phyloP scores from a whole-genome alignment of 352 stramenopile species.

The Globisporangium splendens region DNA sequence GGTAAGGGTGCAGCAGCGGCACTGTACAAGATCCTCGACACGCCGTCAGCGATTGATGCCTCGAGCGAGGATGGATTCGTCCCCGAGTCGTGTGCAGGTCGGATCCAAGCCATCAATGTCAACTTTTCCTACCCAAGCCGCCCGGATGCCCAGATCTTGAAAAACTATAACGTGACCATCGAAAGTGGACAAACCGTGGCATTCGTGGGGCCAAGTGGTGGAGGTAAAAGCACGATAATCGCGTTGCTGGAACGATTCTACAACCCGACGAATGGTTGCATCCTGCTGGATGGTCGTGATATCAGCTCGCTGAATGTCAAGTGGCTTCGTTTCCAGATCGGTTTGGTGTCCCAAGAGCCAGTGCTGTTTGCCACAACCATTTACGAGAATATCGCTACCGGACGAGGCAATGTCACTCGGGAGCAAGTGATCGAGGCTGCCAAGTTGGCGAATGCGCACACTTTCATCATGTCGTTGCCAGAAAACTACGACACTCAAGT shows the following conservation, averaged over 20 bases:
- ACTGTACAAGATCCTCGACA: conserved; percentile 52
- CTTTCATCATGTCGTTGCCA: conserved; percentile 72
- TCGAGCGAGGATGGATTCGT: conserved; percentile 21
- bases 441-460: conserved; percentile 27
- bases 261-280: conserved; percentile 54
- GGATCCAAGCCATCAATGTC: conserved; percentile 45
- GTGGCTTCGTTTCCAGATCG: conserved; percentile 55
- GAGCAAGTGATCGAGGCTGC: conserved; percentile 7
- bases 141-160: conserved; percentile 27
- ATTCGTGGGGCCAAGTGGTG: conserved; percentile 27
- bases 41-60: conserved; percentile 40
- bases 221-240: conserved; percentile 41
- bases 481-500: conserved; percentile 71
- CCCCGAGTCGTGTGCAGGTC: conserved; percentile 20
- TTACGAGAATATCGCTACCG: conserved; percentile 78
- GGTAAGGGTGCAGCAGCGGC: conserved; percentile 29
- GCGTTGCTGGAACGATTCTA: conserved; percentile 88
- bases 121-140: conserved; percentile 69
- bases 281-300: conserved; percentile 82
- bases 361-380: conserved; percentile 89
- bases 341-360: conserved; percentile 82
- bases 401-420: conserved; percentile 3
- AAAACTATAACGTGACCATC: conserved; percentile 29
- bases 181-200: conserved; percentile 24
- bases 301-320: conserved; percentile 78